Percentiles rank a stretch among this genome's conserved stretches.
phyloP scores from a whole-genome alignment of 345 rosid genomes.

The Isatis tinctoria region DNA sequence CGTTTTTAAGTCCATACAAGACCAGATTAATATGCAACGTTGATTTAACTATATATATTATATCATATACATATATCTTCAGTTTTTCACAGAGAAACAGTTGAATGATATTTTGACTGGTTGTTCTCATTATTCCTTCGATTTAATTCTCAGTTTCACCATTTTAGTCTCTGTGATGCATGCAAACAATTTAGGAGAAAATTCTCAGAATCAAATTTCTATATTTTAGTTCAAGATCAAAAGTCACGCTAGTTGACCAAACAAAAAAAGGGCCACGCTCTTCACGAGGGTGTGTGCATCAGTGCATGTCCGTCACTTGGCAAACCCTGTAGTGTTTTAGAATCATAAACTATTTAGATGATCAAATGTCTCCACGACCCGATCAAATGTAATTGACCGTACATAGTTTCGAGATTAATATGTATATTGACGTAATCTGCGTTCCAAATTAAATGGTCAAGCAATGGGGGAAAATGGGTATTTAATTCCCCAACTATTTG shows the following conservation, averaged over 20 bases:
- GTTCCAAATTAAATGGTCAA: not conserved
- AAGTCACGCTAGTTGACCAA: too few relatives aligned
- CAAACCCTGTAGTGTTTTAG: not conserved
- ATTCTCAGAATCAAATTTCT: too few relatives aligned
- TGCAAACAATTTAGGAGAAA: not conserved
- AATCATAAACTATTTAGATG: not conserved
- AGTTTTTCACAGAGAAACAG: too few relatives aligned
- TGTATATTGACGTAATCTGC: not conserved
- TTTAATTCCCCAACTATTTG: too few relatives aligned
- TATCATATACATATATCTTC: too few relatives aligned
- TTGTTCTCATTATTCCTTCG: too few relatives aligned
- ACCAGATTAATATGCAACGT: too few relatives aligned
- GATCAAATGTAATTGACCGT: not conserved
- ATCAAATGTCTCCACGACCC: not conserved
- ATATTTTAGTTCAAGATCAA: too few relatives aligned
- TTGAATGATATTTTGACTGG: too few relatives aligned
- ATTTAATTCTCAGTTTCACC: not conserved
- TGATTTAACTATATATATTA: too few relatives aligned
- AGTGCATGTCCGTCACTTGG: conserved; percentile 8
- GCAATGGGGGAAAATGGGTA: too few relatives aligned
- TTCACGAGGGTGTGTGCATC: not conserved
- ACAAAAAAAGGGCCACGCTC: not conserved
- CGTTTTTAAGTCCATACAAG: too few relatives aligned
- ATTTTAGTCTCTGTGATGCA: not conserved
- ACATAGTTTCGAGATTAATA: not conserved